Evolutionary conservation across 2,329 filamentous ascomycete genomes (phyloP).

Genomic region (Trichoderma brevicompactum): DNA sequence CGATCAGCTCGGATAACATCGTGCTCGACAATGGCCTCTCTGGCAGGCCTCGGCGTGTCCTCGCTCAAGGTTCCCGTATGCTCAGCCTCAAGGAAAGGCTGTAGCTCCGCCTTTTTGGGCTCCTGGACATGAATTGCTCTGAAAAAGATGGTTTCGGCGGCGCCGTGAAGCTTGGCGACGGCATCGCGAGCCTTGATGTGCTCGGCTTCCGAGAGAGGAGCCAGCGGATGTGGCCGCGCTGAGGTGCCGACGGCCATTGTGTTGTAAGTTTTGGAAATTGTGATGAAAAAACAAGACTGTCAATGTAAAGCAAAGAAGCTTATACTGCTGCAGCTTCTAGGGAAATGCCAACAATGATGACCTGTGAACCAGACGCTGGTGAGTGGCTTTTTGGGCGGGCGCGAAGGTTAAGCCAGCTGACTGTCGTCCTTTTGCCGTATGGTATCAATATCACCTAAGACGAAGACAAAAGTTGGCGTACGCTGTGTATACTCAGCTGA

Average conservation of each 20-base stretch:
- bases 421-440: neutral
- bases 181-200: constrained; percentile 52
- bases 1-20: constrained; percentile 44
- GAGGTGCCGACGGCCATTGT: constrained; percentile 25
- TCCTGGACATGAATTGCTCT: constrained; percentile 68
- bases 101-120: constrained; percentile 61
- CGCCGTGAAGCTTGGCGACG: constrained; percentile 43
- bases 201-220: constrained; percentile 55
- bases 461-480: neutral
- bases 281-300: neutral
- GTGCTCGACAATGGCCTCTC: constrained; percentile 53
- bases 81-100: constrained; percentile 66
- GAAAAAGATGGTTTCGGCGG: constrained; percentile 42
- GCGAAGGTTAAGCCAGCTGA: neutral
- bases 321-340: neutral
- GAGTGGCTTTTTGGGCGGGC: neutral
- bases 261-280: neutral
- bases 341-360: too few species aligned
- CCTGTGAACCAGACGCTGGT: too few species aligned
- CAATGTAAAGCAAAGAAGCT: neutral
- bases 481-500: neutral
- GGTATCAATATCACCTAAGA: neutral
- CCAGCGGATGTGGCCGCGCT: constrained; percentile 49
- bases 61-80: constrained; percentile 55
- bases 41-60: constrained; percentile 48